phyloP scores from a whole-genome alignment of 805 yeast species.

The Teunomyces lycoperdinae region DNA sequence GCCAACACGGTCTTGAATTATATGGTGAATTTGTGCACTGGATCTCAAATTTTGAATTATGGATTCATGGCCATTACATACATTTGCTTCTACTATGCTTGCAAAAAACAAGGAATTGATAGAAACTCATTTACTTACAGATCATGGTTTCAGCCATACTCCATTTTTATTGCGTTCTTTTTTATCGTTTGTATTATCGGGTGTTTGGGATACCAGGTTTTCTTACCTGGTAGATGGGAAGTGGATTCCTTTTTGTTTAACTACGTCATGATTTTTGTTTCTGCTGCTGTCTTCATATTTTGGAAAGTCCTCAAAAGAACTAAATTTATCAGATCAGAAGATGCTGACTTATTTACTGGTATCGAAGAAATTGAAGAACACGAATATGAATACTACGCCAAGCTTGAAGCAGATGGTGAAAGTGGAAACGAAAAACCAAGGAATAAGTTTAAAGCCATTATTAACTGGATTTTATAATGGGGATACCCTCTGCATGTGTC shows the following conservation, averaged over 20 bases:
- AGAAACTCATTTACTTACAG: constrained; percentile 38
- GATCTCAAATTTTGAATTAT: constrained; percentile 47
- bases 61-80: constrained; percentile 44
- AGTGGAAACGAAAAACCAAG: constrained; percentile 7
- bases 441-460: constrained; percentile 9
- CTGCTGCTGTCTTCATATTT: constrained; percentile 25
- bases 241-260: constrained; percentile 61
- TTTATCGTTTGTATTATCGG: constrained; percentile 46
- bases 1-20: constrained; percentile 40
- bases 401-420: constrained; percentile 25
- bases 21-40: constrained; percentile 47
- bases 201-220: constrained; percentile 66
- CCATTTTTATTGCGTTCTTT: constrained; percentile 28
- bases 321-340: constrained; percentile 38
- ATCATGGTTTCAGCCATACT: constrained; percentile 45
- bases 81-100: constrained; percentile 40
- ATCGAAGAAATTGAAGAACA: constrained; percentile 49
- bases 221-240: constrained; percentile 65
- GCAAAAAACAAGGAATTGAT: constrained; percentile 38
- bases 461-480: constrained; percentile 21
- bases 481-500: background rate
- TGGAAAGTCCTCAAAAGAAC: constrained; percentile 40
- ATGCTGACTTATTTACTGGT: constrained; percentile 46
- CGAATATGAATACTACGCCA: constrained; percentile 41
- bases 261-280: constrained; percentile 66